Conservation (phyloP, 2,329 filamentous ascomycete species). For the Fusarium robinianum region DNA sequence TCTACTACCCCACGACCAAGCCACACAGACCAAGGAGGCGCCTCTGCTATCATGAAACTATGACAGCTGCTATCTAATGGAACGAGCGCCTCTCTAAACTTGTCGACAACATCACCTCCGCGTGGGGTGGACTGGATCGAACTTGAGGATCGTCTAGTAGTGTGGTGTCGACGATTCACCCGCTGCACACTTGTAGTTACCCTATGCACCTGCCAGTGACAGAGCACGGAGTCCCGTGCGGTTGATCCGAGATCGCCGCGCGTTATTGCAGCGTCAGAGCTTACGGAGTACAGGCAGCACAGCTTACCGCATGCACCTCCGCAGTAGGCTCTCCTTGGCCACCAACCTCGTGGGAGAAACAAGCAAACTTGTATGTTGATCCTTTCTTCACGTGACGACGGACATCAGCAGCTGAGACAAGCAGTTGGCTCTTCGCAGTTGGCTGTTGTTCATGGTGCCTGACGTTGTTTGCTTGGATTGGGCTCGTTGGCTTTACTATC, state of each 20-base stretch:
- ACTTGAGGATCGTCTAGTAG: background rate
- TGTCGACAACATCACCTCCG: constrained; percentile 12
- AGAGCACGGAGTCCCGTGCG: no score
- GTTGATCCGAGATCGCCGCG: no score
- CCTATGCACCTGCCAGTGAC: no score
- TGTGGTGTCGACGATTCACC: background rate
- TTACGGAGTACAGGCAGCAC: no score
- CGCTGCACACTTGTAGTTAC: no score
- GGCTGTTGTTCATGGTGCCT: no score
- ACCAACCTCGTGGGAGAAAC: constrained; percentile 1
- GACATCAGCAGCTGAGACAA: background rate
- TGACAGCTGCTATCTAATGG: constrained; percentile 20
- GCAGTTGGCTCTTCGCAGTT: no score
- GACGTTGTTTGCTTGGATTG: background rate
- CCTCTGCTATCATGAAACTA: constrained; percentile 8
- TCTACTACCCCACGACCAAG: constrained; percentile 25
- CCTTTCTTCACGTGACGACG: constrained; percentile 4
- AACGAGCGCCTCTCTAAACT: constrained; percentile 11
- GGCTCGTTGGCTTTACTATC: background rate
- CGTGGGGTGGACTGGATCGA: constrained; percentile 20
- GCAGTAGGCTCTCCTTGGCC: no score
- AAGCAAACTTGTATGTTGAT: background rate
- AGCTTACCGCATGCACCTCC: no score
- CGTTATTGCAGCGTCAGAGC: no score
- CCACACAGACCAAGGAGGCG: constrained; percentile 23